Conservation (phyloP, 2,329 filamentous ascomycete genomes). For the Beauveria sp. region DNA sequence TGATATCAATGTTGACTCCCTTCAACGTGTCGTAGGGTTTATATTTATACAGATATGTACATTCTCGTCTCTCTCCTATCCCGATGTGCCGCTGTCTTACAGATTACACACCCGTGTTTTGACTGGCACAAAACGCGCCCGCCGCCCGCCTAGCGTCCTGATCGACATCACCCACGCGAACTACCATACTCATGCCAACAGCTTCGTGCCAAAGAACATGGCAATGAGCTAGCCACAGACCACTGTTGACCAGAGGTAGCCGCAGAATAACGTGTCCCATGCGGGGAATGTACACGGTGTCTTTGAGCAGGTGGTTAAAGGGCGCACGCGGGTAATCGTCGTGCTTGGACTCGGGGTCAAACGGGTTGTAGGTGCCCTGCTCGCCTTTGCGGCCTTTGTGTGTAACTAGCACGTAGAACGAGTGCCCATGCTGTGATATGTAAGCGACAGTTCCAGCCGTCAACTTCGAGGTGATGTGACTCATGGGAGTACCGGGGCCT, state of each 20-base stretch:
- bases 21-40: too few relatives aligned
- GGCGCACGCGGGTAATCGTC: neutral
- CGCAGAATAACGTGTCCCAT: conserved; percentile 28
- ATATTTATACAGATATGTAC: neutral
- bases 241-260: conserved; percentile 27
- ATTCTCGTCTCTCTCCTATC: neutral
- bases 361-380: conserved; percentile 11
- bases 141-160: neutral
- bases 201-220: conserved; percentile 30
- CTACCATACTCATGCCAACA: conserved; percentile 34
- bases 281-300: conserved; percentile 27
- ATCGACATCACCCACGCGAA: conserved; percentile 11
- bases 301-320: conserved; percentile 23
- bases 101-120: neutral
- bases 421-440: conserved; percentile 15
- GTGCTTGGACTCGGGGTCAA: conserved; percentile 7
- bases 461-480: too few relatives aligned
- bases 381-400: conserved; percentile 5
- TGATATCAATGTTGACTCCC: too few relatives aligned
- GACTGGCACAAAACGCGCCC: neutral
- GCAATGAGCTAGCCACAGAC: conserved; percentile 31
- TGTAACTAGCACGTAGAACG: conserved; percentile 12
- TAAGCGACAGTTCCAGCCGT: neutral
- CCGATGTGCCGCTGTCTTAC: neutral
- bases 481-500: too few relatives aligned